Conservation (phyloP, 495 filamentous ascomycete genomes). For the Sphaerosporella brunnea region DNA sequence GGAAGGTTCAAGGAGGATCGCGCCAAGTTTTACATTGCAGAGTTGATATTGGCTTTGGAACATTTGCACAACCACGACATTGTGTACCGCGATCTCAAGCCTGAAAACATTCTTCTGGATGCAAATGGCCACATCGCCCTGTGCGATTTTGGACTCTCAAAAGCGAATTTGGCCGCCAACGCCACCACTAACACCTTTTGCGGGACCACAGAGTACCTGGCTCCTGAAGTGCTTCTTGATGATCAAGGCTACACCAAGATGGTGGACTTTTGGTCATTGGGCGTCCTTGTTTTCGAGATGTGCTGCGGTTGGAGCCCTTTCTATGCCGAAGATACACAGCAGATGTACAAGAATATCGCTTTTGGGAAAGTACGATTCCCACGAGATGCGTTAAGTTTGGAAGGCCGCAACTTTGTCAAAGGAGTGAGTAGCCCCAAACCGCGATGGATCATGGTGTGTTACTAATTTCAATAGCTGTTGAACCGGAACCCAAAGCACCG, state of each 20-base stretch:
- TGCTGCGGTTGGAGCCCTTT: constrained; percentile 98
- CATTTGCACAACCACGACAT: constrained; percentile 94
- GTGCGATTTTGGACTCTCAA: constrained; percentile 84
- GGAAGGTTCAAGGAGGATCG: constrained; percentile 86
- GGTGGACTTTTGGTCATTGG: constrained; percentile 99
- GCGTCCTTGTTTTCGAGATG: constrained; percentile 97
- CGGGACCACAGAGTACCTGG: constrained; percentile 93
- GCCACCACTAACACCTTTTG: constrained; percentile 98
- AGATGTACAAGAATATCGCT: constrained; percentile 99
- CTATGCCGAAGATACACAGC: constrained; percentile 96
- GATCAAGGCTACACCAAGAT: constrained; percentile 99
- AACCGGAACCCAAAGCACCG: constrained; percentile 96
- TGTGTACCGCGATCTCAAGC: constrained; percentile 84
- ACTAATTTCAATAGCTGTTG: too few species aligned
- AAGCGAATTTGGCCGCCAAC: constrained; percentile 88
- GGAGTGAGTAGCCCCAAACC: constrained; percentile 33
- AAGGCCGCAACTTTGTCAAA: constrained; percentile 95
- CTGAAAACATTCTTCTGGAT: constrained; percentile 70
- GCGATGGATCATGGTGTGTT: too few species aligned
- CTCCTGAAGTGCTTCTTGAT: constrained; percentile 85
- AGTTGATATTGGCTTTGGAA: constrained; percentile 86
- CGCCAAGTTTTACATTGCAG: constrained; percentile 97
- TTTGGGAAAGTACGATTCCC: constrained; percentile 97
- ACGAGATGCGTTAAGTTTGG: constrained; percentile 76
- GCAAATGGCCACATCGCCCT: constrained; percentile 73